A percentile compares a stretch with the other conserved stretches of the same genome.
These are phyloP conservation scores for Oryza brachyantha DNA, from an alignment of 176 grass and related monocot genomes.

Conservation along the genomic window DNA sequence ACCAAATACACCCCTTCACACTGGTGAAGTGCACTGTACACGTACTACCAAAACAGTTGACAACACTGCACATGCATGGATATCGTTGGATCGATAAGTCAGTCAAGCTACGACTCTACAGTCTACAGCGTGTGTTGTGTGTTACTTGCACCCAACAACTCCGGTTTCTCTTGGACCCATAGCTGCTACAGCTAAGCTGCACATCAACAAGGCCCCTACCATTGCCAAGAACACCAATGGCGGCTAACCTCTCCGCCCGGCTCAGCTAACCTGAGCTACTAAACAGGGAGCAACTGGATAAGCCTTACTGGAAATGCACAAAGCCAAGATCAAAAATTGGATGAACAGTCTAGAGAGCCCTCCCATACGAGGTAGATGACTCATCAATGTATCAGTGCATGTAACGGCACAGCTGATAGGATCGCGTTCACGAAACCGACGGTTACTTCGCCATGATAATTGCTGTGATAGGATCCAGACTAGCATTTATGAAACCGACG, in stretches of 20 bases:
- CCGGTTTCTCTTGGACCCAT: neutral
- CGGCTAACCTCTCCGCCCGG: neutral
- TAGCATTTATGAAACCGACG: too few relatives aligned
- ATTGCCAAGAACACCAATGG: constrained; percentile 35
- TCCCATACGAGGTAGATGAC: constrained; percentile 6
- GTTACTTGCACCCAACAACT: constrained; percentile 30
- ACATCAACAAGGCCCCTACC: neutral
- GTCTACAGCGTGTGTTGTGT: neutral
- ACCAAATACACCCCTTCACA: neutral
- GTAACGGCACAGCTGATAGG: neutral
- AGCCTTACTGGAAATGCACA: constrained; percentile 32
- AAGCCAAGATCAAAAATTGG: constrained; percentile 15
- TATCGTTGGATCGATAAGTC: neutral
- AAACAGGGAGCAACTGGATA: constrained; percentile 23
- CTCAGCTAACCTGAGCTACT: neutral
- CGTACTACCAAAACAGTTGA: neutral
- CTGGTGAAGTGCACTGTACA: neutral
- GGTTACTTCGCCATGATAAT: too few relatives aligned
- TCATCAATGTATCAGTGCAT: neutral
- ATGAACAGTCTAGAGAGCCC: neutral
- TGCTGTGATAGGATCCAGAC: too few relatives aligned
- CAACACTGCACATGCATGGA: constrained; percentile 26
- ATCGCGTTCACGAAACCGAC: too few relatives aligned
- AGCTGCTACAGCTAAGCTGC: neutral
- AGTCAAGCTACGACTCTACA: neutral